A percentile compares a stretch with the other conserved stretches of the same genome.
Conservation (phyloP, 441 rosid species). For the Pelargonium australe region DNA sequence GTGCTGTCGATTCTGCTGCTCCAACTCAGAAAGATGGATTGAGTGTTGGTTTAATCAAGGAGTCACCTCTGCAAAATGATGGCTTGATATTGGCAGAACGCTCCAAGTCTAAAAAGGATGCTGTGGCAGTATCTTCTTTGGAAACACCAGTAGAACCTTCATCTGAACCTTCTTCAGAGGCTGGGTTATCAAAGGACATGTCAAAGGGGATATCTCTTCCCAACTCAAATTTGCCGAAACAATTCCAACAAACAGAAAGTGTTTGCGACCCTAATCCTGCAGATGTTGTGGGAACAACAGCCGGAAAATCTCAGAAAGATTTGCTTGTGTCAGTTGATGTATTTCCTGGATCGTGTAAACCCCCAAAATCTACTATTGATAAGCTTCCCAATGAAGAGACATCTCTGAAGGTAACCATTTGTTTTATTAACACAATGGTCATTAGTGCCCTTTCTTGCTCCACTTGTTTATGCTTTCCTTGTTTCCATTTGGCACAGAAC, state of each 20-base stretch:
- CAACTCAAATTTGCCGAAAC: neutral
- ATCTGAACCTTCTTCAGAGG: neutral
- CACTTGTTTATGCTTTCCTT: neutral
- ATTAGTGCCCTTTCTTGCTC: neutral
- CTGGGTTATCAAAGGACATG: neutral
- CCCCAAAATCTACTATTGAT: neutral
- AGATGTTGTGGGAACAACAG: neutral
- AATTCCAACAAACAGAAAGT: neutral
- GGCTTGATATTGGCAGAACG: neutral
- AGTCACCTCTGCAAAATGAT: constrained; percentile 1
- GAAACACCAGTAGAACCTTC: neutral
- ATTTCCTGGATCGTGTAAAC: neutral
- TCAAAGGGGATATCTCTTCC: neutral
- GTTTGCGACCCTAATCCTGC: neutral
- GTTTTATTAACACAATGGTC: neutral
- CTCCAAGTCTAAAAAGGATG: neutral
- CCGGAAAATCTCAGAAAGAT: constrained; percentile 1
- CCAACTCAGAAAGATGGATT: neutral
- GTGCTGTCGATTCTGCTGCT: neutral
- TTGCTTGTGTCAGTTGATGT: constrained; percentile 5
- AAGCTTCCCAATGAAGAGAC: constrained; percentile 7
- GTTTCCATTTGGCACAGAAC: constrained; percentile 5
- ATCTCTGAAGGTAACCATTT: constrained; percentile 15
- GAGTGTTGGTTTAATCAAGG: neutral
- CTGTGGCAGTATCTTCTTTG: neutral